Evolutionary conservation across 2,329 filamentous ascomycete species (phyloP).

Genomic region (Talaromyces sp.): DNA sequence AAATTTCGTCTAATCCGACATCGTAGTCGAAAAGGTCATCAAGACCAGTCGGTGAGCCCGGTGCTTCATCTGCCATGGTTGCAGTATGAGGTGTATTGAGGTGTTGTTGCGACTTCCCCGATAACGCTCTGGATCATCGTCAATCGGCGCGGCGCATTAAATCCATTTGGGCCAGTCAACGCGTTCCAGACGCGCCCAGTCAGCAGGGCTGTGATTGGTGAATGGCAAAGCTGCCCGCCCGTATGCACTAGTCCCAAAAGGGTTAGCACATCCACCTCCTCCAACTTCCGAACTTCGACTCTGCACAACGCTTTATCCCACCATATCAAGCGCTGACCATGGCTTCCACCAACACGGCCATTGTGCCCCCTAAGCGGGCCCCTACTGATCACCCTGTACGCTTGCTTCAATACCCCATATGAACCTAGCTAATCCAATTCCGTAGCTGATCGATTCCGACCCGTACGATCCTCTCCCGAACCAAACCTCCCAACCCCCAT

Average conservation of each 20-base stretch:
- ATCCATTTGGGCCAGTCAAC: conserved; percentile 8
- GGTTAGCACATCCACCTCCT: conserved; percentile 29
- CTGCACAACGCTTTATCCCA: conserved; percentile 24
- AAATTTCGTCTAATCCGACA: conserved; percentile 57
- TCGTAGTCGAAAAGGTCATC: conserved; percentile 79
- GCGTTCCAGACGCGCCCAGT: conserved; percentile 23
- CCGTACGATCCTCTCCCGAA: conserved; percentile 66
- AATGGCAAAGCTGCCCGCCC: conserved; percentile 13
- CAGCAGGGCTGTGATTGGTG: conserved; percentile 20
- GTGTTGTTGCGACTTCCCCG: not conserved
- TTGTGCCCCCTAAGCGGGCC: conserved; percentile 76
- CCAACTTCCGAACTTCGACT: conserved; percentile 34
- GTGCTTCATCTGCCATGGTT: conserved; percentile 12
- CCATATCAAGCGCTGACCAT: conserved; percentile 29
- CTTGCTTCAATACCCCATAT: conserved; percentile 6
- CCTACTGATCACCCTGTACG: conserved; percentile 85
- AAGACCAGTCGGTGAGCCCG: conserved; percentile 50
- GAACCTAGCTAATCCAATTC: conserved; percentile 25
- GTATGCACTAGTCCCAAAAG: conserved; percentile 12
- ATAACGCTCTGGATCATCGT: not conserved
- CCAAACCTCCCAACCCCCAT: conserved; percentile 4
- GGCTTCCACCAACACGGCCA: conserved; percentile 43
- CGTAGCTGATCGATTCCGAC: conserved; percentile 96
- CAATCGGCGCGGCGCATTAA: not conserved
- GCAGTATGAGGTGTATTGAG: not conserved